These are phyloP conservation scores for Biancaea sappan DNA, from an alignment of 306 rosid species.

Conservation along the genomic window DNA sequence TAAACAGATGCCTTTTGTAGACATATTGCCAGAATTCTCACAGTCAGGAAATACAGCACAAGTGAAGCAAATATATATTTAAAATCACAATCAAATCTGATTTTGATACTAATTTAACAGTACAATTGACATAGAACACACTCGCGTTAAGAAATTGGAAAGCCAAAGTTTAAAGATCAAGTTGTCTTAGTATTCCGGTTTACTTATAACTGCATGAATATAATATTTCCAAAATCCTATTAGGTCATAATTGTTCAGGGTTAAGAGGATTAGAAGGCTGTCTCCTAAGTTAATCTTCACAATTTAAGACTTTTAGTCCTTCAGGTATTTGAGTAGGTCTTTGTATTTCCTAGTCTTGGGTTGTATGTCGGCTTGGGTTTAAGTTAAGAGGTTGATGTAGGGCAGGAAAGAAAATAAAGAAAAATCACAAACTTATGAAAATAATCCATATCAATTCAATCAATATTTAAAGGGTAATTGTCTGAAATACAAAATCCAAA, in stretches of 20 bases:
- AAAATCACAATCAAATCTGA: conserved; percentile 19
- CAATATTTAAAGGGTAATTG: background rate
- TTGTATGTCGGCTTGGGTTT: background rate
- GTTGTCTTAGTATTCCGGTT: background rate
- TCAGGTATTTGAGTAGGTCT: background rate
- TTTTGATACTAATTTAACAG: conserved; percentile 22
- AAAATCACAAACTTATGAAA: background rate
- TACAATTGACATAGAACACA: background rate
- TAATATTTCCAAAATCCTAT: background rate
- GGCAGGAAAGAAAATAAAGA: background rate
- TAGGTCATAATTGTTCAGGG: background rate
- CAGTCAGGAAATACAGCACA: conserved; percentile 8
- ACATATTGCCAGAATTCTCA: conserved; percentile 28
- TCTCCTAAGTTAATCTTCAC: background rate
- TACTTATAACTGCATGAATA: background rate
- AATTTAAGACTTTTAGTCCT: background rate
- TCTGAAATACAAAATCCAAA: background rate
- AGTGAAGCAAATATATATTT: conserved; percentile 21
- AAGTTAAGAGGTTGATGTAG: background rate
- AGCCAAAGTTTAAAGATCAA: background rate
- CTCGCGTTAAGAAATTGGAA: background rate
- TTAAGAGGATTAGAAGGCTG: background rate
- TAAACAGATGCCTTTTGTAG: conserved; percentile 25
- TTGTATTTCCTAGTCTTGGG: background rate
- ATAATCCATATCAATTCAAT: background rate